Base-by-base conservation (phyloP, 768 basidiomycete genomes). In the Daedaleopsis sinensis region DNA sequence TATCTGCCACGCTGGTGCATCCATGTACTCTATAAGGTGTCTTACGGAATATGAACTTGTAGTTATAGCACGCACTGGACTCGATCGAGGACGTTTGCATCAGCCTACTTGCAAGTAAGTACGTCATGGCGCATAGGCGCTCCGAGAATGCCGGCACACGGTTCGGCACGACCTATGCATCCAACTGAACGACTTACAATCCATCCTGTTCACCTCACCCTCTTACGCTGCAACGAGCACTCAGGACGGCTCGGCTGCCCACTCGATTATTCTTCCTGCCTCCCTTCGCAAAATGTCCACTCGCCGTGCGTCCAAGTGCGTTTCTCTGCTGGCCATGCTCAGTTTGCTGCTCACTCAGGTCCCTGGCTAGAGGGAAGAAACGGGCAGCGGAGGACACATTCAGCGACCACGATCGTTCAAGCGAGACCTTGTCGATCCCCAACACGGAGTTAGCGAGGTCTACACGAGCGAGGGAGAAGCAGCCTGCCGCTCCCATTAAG, bases 361-460 rank as follows among this genome's bases (percentile, higher is more conserved):
- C 35, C 3, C 27, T 52, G 37, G 62, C 43, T 52, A 73, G 81
- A 68, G 83, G 83, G 37, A 85, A 84, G 76, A 84, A 83, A 70
- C 76, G 82, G 62, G 77, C 77, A 1, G 66, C 73, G 46, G 73
- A 75, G n/a, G 74, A 69, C 58, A 58, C 52, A 6, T 15, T 53
- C 24, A 58, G 68, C 51, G 62, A 73, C 44, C 62, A 63, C 32
- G 65, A 64, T 70, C 37, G 74, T 72, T 7, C 61, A 57, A 48
- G 65, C 63, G 58, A 75, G 27, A 76, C 78, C 15, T 67, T 77
- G 43, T 77, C 77, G n/a, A 71, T 77, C 38, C 58, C 65, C 24
- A 70, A 76, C 6, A 73, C 76, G 37, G 68, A 72, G 12, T 65
- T 69, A 18, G 73, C 76, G 38, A 24, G 38, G 18, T 57, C 63